Conservation (phyloP, 2,329 filamentous ascomycete genomes). For the Pseudogymnoascus sp. region DNA sequence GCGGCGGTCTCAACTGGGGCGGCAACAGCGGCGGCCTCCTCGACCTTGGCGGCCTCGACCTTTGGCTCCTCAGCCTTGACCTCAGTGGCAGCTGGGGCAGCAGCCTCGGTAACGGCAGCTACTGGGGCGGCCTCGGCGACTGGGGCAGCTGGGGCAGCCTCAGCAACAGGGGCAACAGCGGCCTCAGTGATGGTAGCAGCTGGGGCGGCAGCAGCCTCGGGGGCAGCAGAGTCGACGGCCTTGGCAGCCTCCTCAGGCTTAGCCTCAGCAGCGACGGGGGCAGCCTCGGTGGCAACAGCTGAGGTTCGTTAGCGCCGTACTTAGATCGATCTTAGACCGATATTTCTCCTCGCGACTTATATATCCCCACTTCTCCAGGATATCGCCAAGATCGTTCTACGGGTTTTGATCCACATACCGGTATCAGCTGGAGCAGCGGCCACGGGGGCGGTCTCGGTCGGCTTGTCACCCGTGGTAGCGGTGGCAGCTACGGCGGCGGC, state of each 20-base stretch:
- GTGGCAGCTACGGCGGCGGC: conserved; percentile 8
- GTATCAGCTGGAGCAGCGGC: not conserved
- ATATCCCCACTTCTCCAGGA: not conserved
- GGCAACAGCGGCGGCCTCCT: no score
- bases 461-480: not conserved
- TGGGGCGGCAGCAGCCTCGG: conserved; percentile 3
- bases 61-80: not conserved
- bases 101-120: conserved; percentile 7
- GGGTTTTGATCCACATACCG: not conserved
- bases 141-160: not conserved
- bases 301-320: not conserved
- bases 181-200: conserved; percentile 14
- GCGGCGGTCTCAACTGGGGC: no score
- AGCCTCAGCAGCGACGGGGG: not conserved
- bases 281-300: not conserved
- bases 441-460: not conserved
- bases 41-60: no score
- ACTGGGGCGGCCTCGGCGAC: not conserved
- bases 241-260: not conserved
- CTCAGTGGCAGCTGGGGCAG: conserved; percentile 11
- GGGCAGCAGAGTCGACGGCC: not conserved
- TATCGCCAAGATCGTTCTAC: conserved; percentile 1
- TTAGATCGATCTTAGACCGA: not conserved
- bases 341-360: not conserved
- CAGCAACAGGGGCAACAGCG: not conserved